phyloP scores from a whole-genome alignment of 305 asterid genomes.

The Rubia balearica region DNA sequence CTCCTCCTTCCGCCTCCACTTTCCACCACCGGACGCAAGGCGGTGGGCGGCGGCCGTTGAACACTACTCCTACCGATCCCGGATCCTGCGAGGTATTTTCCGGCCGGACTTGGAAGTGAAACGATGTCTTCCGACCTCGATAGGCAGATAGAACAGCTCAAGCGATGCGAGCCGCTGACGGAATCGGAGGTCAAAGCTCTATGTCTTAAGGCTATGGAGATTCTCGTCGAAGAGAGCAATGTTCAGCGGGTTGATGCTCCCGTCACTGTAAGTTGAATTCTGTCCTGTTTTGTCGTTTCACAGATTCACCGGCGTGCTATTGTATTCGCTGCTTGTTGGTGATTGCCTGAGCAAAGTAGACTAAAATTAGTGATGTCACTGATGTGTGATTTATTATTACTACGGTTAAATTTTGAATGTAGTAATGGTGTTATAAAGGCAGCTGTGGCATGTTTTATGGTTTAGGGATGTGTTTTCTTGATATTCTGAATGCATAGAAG shows the following conservation, averaged over 20 bases:
- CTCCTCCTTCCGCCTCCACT: not conserved
- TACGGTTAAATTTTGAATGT: not conserved
- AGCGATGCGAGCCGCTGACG: constrained; percentile 82
- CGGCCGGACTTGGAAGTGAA: constrained; percentile 4
- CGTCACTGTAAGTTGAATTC: constrained; percentile 52
- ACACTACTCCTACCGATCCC: not conserved
- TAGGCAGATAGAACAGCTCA: constrained; percentile 89
- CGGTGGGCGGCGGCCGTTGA: not conserved
- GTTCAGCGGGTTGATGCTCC: constrained; percentile 94
- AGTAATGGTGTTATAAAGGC: not conserved
- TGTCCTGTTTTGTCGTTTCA: not conserved
- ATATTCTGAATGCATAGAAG: not conserved
- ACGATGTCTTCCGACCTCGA: constrained; percentile 97
- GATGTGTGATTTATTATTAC: not conserved
- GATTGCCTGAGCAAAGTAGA: not conserved
- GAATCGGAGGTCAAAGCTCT: constrained; percentile 87
- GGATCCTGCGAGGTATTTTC: not conserved
- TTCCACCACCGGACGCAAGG: constrained; percentile 2
- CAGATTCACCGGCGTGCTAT: not conserved
- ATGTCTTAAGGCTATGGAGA: constrained; percentile 93
- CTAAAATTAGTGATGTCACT: not conserved
- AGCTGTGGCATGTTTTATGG: not conserved
- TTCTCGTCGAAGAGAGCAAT: constrained; percentile 92
- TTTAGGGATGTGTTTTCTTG: not conserved
- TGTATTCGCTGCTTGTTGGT: not conserved